Conservation (phyloP, 495 filamentous ascomycete species). For the Podospora bellae-mahoneyi region DNA sequence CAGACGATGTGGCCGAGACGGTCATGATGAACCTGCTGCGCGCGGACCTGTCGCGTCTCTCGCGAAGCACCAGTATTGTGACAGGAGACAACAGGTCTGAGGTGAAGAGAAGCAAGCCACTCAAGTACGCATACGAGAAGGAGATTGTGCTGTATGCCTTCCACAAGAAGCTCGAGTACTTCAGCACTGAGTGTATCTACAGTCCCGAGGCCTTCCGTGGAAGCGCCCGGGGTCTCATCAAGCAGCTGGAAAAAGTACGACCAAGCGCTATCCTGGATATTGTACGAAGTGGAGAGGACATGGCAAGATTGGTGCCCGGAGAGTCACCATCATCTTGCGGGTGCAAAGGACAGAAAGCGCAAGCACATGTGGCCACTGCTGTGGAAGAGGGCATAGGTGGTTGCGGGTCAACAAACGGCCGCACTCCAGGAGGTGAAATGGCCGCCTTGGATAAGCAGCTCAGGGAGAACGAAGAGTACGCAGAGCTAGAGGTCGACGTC, state of each 20-base stretch:
- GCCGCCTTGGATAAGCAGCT: constrained; percentile 84
- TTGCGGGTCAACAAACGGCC: constrained; percentile 72
- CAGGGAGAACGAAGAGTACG: constrained; percentile 61
- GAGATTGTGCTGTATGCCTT: constrained; percentile 97
- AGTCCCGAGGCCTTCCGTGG: constrained; percentile 97
- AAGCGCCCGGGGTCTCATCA: constrained; percentile 85
- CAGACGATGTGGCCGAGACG: constrained; percentile 97
- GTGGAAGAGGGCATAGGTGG: constrained; percentile 65
- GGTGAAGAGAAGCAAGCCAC: constrained; percentile 88
- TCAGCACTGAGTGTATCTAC: constrained; percentile 97
- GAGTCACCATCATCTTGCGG: constrained; percentile 39
- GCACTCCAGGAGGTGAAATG: constrained; percentile 78
- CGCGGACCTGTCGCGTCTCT: constrained; percentile 82
- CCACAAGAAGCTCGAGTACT: constrained; percentile 94
- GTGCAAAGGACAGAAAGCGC: constrained; percentile 39
- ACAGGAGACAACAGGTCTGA: constrained; percentile 71
- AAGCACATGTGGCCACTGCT: constrained; percentile 35
- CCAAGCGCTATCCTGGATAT: constrained; percentile 94
- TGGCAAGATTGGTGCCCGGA: constrained; percentile 79
- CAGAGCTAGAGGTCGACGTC: constrained; percentile 69
- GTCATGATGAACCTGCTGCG: constrained; percentile 95
- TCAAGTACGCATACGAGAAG: constrained; percentile 99
- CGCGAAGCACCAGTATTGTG: constrained; percentile 87
- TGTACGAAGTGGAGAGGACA: constrained; percentile 91
- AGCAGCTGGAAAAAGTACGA: constrained; percentile 87